Evolutionary conservation across 306 rosid genomes (phyloP).

Genomic region (Inga laurina): DNA sequence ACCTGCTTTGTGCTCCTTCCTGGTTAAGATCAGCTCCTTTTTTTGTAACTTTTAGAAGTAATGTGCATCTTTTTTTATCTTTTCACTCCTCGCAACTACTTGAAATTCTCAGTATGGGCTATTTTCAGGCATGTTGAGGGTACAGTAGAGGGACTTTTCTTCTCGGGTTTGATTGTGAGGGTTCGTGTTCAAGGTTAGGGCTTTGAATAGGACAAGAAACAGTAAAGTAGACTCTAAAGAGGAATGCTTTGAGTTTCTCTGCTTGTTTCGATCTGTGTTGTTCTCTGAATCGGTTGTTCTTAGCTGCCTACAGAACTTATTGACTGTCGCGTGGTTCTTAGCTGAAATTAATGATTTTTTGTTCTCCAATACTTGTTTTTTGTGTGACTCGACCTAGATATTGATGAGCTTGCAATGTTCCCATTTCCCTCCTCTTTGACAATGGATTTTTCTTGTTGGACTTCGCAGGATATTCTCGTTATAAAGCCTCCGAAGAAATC

Average conservation of each 20-base stretch:
- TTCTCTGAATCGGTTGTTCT: background rate
- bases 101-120: constrained; percentile 1
- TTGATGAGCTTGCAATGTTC: constrained; percentile 10
- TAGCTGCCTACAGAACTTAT: background rate
- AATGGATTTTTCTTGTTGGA: constrained; percentile 15
- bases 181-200: constrained; percentile 8
- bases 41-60: constrained; percentile 7
- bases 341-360: constrained; percentile 8
- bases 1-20: constrained; percentile 7
- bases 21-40: background rate
- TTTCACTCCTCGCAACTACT: background rate
- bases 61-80: constrained; percentile 26
- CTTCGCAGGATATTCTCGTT: constrained; percentile 65
- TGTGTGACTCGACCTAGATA: background rate
- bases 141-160: background rate
- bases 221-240: constrained; percentile 22
- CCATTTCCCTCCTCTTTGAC: background rate
- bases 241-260: constrained; percentile 29
- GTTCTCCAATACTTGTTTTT: background rate
- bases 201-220: constrained; percentile 26
- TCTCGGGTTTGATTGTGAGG: background rate
- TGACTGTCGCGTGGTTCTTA: background rate
- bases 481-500: constrained; percentile 81
- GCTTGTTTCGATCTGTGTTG: constrained; percentile 44
- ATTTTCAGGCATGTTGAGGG: constrained; percentile 4